phyloP scores from a whole-genome alignment of 805 yeast species.

The Cyberlindnera amylophila region DNA sequence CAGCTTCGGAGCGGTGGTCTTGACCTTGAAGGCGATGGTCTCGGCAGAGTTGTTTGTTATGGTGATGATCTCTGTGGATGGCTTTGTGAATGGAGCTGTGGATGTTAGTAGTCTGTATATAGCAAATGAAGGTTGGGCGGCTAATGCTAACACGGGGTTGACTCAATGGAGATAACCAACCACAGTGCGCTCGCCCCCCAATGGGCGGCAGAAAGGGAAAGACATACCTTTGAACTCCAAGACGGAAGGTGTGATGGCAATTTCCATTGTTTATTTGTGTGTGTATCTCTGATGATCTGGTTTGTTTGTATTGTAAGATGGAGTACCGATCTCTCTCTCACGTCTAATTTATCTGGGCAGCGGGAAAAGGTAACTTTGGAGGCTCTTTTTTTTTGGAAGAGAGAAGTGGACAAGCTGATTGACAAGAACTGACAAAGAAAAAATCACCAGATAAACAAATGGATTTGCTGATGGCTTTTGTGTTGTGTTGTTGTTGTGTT shows the following conservation, averaged over 20 bases:
- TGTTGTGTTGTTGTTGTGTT: not conserved
- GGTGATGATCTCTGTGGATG: constrained; percentile 55
- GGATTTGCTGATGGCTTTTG: not conserved
- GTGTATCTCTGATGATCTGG: not conserved
- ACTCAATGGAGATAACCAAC: too few species aligned
- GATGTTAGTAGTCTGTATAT: constrained; percentile 5
- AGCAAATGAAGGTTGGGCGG: not conserved
- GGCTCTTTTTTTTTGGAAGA: too few species aligned
- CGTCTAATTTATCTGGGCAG: too few species aligned
- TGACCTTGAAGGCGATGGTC: constrained; percentile 86
- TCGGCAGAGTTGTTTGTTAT: constrained; percentile 55
- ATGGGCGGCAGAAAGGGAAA: not conserved
- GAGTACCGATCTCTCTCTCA: too few species aligned
- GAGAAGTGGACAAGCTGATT: too few species aligned
- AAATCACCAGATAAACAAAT: too few species aligned
- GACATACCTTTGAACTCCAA: constrained; percentile 78
- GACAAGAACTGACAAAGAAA: too few species aligned
- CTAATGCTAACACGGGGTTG: not conserved
- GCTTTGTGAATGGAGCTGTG: constrained; percentile 70
- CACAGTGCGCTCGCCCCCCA: not conserved
- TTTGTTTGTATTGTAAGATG: too few species aligned
- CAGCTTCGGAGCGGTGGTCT: constrained; percentile 95
- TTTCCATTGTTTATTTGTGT: constrained; percentile 7
- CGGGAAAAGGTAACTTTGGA: too few species aligned
- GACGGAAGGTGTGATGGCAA: constrained; percentile 70